Evolutionary conservation across 2,329 filamentous ascomycete genomes (phyloP).

Genomic region (Colletotrichum theobromicola): DNA sequence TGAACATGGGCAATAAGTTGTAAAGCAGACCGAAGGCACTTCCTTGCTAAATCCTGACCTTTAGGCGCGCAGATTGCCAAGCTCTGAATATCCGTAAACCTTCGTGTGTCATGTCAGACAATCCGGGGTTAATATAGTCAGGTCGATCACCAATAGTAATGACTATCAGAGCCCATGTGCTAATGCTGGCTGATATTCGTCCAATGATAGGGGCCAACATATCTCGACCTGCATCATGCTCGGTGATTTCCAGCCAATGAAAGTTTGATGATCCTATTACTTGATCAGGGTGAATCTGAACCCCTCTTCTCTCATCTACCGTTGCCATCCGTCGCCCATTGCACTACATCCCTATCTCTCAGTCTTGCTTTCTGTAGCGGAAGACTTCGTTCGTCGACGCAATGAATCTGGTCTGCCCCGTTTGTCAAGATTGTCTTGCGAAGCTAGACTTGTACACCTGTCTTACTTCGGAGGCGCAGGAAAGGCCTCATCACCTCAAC

Average conservation of each 20-base stretch:
- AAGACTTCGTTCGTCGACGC: neutral
- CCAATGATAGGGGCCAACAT: neutral
- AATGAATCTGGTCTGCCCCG: accelerated
- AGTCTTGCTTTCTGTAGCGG: neutral
- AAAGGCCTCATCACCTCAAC: neutral
- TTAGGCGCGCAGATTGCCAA: no score
- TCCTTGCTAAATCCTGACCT: neutral
- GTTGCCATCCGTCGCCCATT: neutral
- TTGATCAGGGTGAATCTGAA: neutral
- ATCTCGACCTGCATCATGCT: neutral
- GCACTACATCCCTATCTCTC: neutral
- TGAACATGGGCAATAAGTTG: constrained; percentile 32
- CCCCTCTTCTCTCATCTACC: neutral
- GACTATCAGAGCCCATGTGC: accelerated
- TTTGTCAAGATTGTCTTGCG: neutral
- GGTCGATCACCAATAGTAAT: neutral
- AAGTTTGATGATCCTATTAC: neutral
- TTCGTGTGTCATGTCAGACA: neutral
- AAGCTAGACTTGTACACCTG: accelerated
- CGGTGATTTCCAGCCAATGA: neutral
- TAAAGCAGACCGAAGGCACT: neutral
- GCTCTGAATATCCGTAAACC: no score
- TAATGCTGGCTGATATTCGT: accelerated
- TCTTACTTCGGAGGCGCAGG: accelerated
- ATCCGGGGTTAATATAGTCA: accelerated